These are phyloP conservation scores for Sporothrix globosa DNA, from an alignment of 2,329 filamentous ascomycete genomes.

Conservation along the genomic window DNA sequence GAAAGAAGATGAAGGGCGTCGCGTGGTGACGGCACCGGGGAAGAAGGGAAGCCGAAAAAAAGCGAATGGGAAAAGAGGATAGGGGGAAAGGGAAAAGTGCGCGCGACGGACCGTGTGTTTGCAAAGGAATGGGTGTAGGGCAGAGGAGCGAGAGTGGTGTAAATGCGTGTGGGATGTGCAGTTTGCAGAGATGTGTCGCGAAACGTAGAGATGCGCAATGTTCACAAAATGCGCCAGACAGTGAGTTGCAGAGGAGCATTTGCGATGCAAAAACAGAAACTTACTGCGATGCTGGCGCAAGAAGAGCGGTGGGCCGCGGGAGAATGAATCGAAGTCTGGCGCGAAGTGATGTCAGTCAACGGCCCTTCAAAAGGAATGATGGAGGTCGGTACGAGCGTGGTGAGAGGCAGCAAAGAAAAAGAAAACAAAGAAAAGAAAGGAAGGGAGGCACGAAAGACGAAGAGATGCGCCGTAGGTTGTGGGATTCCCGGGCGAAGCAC, in stretches of 20 bases:
- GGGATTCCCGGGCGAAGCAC: too few relatives aligned
- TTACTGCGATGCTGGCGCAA: not conserved
- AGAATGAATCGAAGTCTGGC: not conserved
- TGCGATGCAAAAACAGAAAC: not conserved
- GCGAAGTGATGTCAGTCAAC: conserved; percentile 6
- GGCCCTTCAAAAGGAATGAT: conserved; percentile 8
- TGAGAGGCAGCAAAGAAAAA: not conserved
- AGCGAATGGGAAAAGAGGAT: not conserved
- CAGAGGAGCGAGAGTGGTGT: conserved; percentile 12
- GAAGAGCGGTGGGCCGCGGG: conserved; percentile 1
- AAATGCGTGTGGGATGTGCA: too few relatives aligned
- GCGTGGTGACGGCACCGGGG: not conserved
- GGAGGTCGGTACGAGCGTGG: conserved; percentile 10
- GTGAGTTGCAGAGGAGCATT: not conserved
- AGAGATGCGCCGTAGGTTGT: not conserved
- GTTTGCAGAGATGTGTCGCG: not conserved
- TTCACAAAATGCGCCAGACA: not conserved
- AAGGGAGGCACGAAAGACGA: not conserved
- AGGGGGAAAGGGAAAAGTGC: not conserved
- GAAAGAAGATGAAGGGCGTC: not conserved
- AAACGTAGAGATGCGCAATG: not conserved
- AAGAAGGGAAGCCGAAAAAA: too few relatives aligned
- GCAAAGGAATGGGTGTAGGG: conserved; percentile 15
- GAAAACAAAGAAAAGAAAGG: not conserved
- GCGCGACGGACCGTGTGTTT: conserved; percentile 11